These are phyloP conservation scores for Phenoliferia sp. DNA, from an alignment of 1,284 basidiomycete species.

Conservation along the genomic window DNA sequence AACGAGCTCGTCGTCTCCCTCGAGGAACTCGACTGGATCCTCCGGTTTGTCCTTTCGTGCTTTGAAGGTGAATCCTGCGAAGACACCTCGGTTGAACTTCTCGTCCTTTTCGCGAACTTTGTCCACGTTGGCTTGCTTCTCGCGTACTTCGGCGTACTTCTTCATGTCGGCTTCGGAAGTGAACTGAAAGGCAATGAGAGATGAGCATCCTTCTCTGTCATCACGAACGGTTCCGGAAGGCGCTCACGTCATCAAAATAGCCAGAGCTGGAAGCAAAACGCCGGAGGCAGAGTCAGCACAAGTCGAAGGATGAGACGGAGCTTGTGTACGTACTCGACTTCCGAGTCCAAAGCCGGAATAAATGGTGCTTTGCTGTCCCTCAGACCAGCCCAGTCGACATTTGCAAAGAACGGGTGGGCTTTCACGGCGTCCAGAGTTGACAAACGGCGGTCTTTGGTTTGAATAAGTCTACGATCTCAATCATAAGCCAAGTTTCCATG, in stretches of 20 bases:
- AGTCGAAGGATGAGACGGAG: background rate
- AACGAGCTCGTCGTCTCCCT: constrained; percentile 1
- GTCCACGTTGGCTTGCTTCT: constrained; percentile 94
- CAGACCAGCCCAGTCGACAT: constrained; percentile 69
- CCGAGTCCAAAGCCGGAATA: constrained; percentile 89
- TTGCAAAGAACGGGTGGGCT: constrained; percentile 78
- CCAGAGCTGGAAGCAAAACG: too few species aligned
- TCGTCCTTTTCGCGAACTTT: constrained; percentile 76
- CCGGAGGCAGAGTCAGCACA: background rate
- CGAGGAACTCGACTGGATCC: background rate
- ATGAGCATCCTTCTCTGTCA: background rate
- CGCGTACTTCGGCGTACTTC: constrained; percentile 83
- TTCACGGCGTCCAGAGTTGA: constrained; percentile 68
- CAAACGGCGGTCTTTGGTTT: constrained; percentile 74
- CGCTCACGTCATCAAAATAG: constrained; percentile 97
- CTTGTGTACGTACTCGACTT: constrained; percentile 61
- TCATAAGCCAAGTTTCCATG: background rate
- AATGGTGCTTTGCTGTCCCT: constrained; percentile 82
- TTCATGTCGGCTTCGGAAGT: constrained; percentile 79
- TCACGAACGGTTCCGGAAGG: background rate
- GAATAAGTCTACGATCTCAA: constrained; percentile 60
- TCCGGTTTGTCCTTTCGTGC: constrained; percentile 8
- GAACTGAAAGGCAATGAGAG: constrained; percentile 9
- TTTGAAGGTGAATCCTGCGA: constrained; percentile 92
- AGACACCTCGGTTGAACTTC: constrained; percentile 67